Evolutionary conservation across 345 rosid species (phyloP), one percentile per base, ranked within the genome.

Genomic region (Aethionema arabicum): DNA sequence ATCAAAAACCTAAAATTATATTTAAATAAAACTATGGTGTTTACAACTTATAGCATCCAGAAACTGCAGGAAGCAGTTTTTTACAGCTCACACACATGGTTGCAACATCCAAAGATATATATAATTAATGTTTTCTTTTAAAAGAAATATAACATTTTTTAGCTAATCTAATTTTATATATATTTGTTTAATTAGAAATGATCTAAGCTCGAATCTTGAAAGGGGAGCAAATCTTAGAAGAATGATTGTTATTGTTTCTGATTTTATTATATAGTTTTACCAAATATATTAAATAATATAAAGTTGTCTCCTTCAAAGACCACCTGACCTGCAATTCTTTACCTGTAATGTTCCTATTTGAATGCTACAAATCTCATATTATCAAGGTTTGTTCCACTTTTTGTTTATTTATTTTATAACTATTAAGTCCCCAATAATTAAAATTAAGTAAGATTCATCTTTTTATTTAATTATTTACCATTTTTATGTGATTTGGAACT

Each of bases 271-370:
- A 64, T 15, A 11, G 6, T 63, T 4, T 37, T 49, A 27, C 32
- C 37, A 53, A 11, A 7, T 48, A 56, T 38, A 38, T 12, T 36
- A 36, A 49, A 41, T 33, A 63, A 33, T 21, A 42, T 59, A 59
- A 46, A 59, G 71, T 59, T 72, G 76, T 72, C 67, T 52, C 71
- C 76, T 54, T 54, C 53, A n/a, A 72, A 59, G 57, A 65, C 67
- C 67, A 45, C 72, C 62, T 72, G 67, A 53, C 59, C 72, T 72
- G 67, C 57, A 59, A 29, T 30, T 53, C 10, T 61, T 65, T 39
- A 59, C 62, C 71, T 72, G 71, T 72, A 32, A 65, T 72, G 71
- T 66, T 60, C 57, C 63, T 59, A 4, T 43, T 36, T 35, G 1
- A 35, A 36, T 37, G 54, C 53, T 48, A 6, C 41, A 46, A 63